phyloP scores from a whole-genome alignment of 1,284 basidiomycete species.

The Apiotrichum akiyoshidainum region DNA sequence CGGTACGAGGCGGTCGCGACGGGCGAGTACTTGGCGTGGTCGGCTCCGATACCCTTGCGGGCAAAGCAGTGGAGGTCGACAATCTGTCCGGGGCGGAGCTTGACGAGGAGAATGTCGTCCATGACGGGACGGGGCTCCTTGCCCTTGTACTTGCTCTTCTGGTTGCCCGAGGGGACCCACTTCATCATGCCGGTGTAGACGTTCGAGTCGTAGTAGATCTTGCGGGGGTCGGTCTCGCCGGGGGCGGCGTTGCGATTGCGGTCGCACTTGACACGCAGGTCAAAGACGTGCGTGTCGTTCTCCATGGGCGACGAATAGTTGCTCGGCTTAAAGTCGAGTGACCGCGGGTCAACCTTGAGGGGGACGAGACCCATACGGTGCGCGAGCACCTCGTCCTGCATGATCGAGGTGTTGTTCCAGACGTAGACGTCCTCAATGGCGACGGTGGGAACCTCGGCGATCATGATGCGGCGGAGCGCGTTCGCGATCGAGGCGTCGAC shows the following conservation, averaged over 20 bases:
- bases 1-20: constrained; percentile 96
- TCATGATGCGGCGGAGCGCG: constrained; percentile 83
- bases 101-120: constrained; percentile 85
- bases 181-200: constrained; percentile 74
- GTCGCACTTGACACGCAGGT: constrained; percentile 68
- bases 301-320: constrained; percentile 67
- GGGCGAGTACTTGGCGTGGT: constrained; percentile 97
- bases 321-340: constrained; percentile 52
- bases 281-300: constrained; percentile 88
- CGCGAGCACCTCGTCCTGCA: constrained; percentile 89
- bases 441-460: constrained; percentile 92
- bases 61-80: constrained; percentile 81
- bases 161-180: constrained; percentile 86
- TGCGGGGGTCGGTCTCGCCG: constrained; percentile 61
- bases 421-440: constrained; percentile 92
- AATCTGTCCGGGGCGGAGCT: constrained; percentile 75
- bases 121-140: constrained; percentile 55
- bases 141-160: constrained; percentile 54
- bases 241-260: constrained; percentile 57
- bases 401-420: constrained; percentile 92
- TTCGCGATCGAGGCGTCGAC: constrained; percentile 97
- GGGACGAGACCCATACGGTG: constrained; percentile 89
- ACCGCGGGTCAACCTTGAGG: constrained; percentile 76
- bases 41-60: constrained; percentile 84
- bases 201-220: constrained; percentile 63